Conservation (phyloP, 768 basidiomycete genomes). For the Psilocybe azurescens region DNA sequence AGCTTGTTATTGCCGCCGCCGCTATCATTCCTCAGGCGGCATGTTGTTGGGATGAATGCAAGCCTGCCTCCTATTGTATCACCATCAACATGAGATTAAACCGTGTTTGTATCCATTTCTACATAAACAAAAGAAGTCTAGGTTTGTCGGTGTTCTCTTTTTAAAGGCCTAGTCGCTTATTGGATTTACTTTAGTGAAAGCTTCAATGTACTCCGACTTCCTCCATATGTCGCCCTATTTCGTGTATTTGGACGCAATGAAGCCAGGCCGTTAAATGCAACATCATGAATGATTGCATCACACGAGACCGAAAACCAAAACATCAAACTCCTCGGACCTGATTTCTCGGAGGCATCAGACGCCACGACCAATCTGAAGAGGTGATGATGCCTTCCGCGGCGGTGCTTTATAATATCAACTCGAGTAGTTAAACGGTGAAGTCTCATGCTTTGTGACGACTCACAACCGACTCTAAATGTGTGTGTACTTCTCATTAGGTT, state of each 20-base stretch:
- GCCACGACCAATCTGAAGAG: slow-evolving; percentile 4
- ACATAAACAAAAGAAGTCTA: neutral
- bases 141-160: neutral
- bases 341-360: neutral
- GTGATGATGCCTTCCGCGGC: slow-evolving; percentile 7
- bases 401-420: slow-evolving; percentile 1
- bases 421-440: slow-evolving; percentile 1
- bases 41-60: neutral
- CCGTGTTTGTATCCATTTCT: no score
- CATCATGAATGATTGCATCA: neutral
- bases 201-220: neutral
- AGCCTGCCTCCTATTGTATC: neutral
- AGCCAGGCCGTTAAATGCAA: neutral
- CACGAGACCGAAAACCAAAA: neutral
- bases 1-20: slow-evolving; percentile 5
- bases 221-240: neutral
- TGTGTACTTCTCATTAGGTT: slow-evolving; percentile 6
- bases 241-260: neutral
- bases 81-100: no score
- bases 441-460: neutral
- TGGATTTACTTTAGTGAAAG: neutral
- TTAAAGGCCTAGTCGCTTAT: neutral
- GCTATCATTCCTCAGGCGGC: neutral
- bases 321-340: slow-evolving; percentile 1
- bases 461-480: slow-evolving; percentile 8